Conservation (phyloP, 106 monocot genomes). For the Agapanthus africanus region DNA sequence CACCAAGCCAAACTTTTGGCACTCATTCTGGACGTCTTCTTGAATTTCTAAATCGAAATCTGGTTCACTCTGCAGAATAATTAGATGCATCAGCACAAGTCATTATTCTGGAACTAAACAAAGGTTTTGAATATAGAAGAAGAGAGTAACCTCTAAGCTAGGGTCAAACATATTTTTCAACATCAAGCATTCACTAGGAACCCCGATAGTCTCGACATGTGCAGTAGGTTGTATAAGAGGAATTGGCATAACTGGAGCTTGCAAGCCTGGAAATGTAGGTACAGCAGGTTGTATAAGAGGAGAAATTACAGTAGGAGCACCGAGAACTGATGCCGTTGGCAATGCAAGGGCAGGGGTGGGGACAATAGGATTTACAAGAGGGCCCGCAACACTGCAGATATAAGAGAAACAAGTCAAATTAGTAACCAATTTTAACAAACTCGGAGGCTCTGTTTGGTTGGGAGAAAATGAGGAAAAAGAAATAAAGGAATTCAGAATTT, state of each 20-base stretch:
- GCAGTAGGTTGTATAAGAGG: neutral
- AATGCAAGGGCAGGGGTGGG: constrained; percentile 5
- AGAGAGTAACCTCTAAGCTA: constrained; percentile 54
- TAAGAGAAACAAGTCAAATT: neutral
- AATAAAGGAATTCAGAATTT: neutral
- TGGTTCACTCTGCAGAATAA: constrained; percentile 68
- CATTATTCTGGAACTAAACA: neutral
- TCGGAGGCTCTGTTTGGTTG: too few relatives aligned
- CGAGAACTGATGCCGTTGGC: constrained; percentile 20
- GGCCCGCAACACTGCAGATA: constrained; percentile 13
- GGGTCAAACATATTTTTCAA: constrained; percentile 99
- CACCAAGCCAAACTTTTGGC: constrained; percentile 74
- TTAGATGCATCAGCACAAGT: constrained; percentile 2
- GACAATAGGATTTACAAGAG: constrained; percentile 9
- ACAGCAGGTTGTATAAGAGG: constrained; percentile 8
- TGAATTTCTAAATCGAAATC: constrained; percentile 95
- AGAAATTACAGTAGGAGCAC: constrained; percentile 15
- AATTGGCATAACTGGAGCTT: constrained; percentile 13
- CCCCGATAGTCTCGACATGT: constrained; percentile 26
- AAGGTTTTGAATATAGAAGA: neutral
- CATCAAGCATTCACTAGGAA: constrained; percentile 78
- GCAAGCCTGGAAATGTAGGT: constrained; percentile 20
- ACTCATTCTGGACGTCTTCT: constrained; percentile 94
- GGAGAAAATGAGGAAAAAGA: too few relatives aligned
- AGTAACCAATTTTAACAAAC: neutral